These are phyloP conservation scores for Linnemannia elongata DNA, from an alignment of 192 early-diverging fungal genomes.

Conservation along the genomic window DNA sequence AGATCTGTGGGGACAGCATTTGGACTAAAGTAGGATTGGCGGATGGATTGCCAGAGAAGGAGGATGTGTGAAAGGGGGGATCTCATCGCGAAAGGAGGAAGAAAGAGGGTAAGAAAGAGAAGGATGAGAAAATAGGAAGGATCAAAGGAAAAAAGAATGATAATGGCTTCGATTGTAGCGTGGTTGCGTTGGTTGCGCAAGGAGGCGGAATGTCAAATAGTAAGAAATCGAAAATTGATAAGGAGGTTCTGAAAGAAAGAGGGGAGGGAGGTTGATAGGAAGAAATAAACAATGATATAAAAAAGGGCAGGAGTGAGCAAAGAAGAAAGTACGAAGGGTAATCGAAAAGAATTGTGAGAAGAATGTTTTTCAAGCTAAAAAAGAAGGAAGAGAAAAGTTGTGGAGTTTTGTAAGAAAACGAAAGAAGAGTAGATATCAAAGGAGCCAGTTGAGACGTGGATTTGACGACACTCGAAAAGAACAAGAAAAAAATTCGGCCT, in stretches of 20 bases:
- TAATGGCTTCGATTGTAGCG: neutral
- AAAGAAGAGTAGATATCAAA: neutral
- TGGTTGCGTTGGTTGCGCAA: neutral
- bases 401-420: neutral
- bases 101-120: neutral
- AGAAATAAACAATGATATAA: no score
- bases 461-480: neutral
- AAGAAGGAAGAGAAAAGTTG: neutral
- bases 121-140: neutral
- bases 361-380: no score
- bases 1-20: conserved; percentile 17
- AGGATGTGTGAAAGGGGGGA: conserved; percentile 36
- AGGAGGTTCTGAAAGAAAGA: neutral
- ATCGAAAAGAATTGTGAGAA: neutral
- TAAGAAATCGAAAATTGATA: neutral
- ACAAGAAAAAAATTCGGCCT: neutral
- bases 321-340: no score
- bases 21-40: conserved; percentile 3
- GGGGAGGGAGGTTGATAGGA: neutral
- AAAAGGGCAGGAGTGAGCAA: neutral
- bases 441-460: neutral
- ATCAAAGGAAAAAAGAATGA: neutral
- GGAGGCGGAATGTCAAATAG: neutral
- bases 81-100: neutral
- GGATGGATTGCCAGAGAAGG: conserved; percentile 39